phyloP scores from a whole-genome alignment of 106 monocot species.

The Acorus calamus region DNA sequence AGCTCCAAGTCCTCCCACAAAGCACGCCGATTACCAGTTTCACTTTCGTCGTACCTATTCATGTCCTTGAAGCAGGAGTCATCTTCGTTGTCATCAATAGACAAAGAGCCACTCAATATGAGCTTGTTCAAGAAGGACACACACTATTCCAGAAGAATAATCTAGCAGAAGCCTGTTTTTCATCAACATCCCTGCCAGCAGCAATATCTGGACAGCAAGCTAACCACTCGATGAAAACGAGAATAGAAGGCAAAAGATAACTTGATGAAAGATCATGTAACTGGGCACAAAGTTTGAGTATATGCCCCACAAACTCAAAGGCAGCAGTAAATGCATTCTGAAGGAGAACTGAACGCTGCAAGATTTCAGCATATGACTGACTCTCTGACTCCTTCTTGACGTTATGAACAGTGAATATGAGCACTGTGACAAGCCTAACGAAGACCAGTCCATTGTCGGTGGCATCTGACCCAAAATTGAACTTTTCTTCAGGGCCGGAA shows the following conservation, averaged over 20 bases:
- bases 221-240: slow-evolving; percentile 95
- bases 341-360: slow-evolving; percentile 73
- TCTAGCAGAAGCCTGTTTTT: slow-evolving; percentile 57
- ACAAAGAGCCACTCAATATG: slow-evolving; percentile 35
- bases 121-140: slow-evolving; percentile 73
- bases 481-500: slow-evolving; percentile 63
- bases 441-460: slow-evolving; percentile 50
- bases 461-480: slow-evolving; percentile 65
- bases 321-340: slow-evolving; percentile 80
- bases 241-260: slow-evolving; percentile 34
- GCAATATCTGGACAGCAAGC: slow-evolving; percentile 73
- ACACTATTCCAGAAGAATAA: slow-evolving; percentile 78
- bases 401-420: slow-evolving; percentile 88
- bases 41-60: slow-evolving; percentile 67
- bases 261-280: slow-evolving; percentile 64
- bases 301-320: slow-evolving; percentile 71
- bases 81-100: slow-evolving; percentile 45
- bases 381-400: slow-evolving; percentile 62
- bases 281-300: slow-evolving; percentile 59
- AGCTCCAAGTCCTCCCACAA: slow-evolving; percentile 96
- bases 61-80: slow-evolving; percentile 74
- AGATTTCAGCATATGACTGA: slow-evolving; percentile 86
- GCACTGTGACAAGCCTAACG: slow-evolving; percentile 65
- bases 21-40: slow-evolving; percentile 71
- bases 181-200: slow-evolving; percentile 42